A percentile compares a stretch with the other conserved stretches of the same genome.
Conservation (phyloP, 805 yeast species). For the Debaryomyces castellii region DNA sequence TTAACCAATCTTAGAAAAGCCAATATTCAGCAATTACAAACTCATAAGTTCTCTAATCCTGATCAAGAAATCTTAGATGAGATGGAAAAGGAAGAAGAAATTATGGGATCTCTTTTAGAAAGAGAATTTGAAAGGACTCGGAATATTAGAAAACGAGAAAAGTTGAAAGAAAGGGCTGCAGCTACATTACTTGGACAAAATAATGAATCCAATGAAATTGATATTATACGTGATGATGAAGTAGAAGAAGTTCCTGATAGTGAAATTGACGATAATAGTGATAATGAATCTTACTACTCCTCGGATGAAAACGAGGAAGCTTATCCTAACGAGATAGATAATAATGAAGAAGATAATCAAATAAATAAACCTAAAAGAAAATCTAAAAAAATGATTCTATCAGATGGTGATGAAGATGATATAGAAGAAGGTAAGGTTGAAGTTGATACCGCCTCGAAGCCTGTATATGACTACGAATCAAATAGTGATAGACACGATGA, state of each 20-base stretch:
- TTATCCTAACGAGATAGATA: constrained; percentile 17
- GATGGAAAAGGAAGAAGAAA: constrained; percentile 42
- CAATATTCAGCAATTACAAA: constrained; percentile 43
- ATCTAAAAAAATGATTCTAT: constrained; percentile 7
- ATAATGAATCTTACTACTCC: constrained; percentile 21
- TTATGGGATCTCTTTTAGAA: constrained; percentile 46
- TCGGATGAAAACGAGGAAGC: constrained; percentile 16
- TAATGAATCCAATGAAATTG: constrained; percentile 12
- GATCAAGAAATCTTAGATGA: constrained; percentile 32
- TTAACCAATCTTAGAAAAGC: constrained; percentile 40
- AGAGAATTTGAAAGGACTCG: constrained; percentile 51
- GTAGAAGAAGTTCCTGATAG: constrained; percentile 18
- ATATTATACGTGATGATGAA: constrained; percentile 7
- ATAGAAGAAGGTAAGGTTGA: constrained; percentile 5
- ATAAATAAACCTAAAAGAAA: constrained; percentile 7
- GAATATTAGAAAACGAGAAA: constrained; percentile 44
- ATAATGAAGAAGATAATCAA: constrained; percentile 5
- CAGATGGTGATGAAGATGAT: constrained; percentile 20
- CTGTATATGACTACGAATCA: constrained; percentile 8
- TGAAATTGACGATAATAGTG: constrained; percentile 21
- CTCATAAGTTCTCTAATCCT: constrained; percentile 19
- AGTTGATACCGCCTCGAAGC: constrained; percentile 4
- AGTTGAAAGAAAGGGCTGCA: constrained; percentile 36
- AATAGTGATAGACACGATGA: constrained; percentile 20
- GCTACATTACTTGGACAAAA: constrained; percentile 25